Percentiles rank a stretch among this genome's conserved stretches.
Conservation (phyloP, 2,329 filamentous ascomycete genomes). For the Raffaelea deltoideospora region DNA sequence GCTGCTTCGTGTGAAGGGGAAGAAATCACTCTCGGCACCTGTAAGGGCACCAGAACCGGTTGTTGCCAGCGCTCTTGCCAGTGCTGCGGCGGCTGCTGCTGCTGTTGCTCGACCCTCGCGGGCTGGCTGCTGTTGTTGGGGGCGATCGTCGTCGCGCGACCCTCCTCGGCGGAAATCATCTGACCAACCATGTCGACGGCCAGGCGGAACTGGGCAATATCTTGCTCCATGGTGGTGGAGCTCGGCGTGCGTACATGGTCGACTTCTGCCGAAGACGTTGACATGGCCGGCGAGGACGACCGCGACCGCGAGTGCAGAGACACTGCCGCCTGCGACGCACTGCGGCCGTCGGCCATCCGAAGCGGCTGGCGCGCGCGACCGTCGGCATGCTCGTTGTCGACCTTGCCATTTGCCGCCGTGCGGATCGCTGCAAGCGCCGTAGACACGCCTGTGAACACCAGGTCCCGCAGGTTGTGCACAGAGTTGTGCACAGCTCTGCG, state of each 20-base stretch:
- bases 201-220: conserved; percentile 31
- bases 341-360: not conserved
- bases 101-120: conserved; percentile 8
- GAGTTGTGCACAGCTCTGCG: too few species aligned
- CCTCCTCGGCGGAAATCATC: conserved; percentile 29
- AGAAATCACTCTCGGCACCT: too few species aligned
- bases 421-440: too few species aligned
- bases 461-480: too few species aligned
- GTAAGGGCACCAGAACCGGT: too few species aligned
- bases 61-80: too few species aligned
- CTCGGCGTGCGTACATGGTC: conserved; percentile 7
- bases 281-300: not conserved
- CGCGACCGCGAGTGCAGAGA: not conserved
- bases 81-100: not conserved
- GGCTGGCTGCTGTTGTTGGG: too few species aligned
- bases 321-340: too few species aligned
- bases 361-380: not conserved
- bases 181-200: conserved; percentile 29
- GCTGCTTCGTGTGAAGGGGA: too few species aligned
- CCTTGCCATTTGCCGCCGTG: too few species aligned
- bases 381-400: not conserved
- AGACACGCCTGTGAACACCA: too few species aligned
- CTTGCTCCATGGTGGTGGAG: conserved; percentile 30
- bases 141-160: conserved; percentile 9
- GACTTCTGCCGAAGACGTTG: too few species aligned